Evolutionary conservation across 2,329 filamentous ascomycete genomes (phyloP).

Genomic region (Alternaria sp.): DNA sequence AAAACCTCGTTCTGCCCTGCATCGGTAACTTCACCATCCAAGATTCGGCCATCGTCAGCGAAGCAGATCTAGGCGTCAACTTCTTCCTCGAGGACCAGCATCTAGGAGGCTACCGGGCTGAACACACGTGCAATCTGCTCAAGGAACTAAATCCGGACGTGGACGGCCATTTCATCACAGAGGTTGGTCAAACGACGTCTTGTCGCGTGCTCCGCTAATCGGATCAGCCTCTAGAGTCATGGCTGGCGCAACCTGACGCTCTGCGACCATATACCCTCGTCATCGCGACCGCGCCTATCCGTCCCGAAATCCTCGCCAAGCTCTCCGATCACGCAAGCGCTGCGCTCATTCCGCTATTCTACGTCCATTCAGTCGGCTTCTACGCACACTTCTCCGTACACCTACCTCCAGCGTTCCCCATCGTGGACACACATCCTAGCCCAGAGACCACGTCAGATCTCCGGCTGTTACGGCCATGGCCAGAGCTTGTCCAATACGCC

Average conservation of each 20-base stretch:
- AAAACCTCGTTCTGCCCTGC: constrained; percentile 94
- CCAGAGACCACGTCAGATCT: constrained; percentile 84
- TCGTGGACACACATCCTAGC: constrained; percentile 95
- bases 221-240: constrained; percentile 53
- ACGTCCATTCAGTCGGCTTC: constrained; percentile 89
- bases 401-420: constrained; percentile 80
- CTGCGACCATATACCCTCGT: constrained; percentile 65
- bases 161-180: constrained; percentile 70
- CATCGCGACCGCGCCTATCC: constrained; percentile 66
- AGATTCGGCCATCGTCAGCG: constrained; percentile 77
- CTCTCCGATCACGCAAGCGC: constrained; percentile 60
- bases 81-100: constrained; percentile 89
- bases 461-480: constrained; percentile 84
- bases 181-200: constrained; percentile 51
- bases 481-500: constrained; percentile 74
- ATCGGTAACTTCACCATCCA: constrained; percentile 92
- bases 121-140: constrained; percentile 77
- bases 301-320: constrained; percentile 57
- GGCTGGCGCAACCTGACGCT: constrained; percentile 49
- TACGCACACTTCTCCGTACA: constrained; percentile 86
- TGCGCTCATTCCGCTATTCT: constrained; percentile 75
- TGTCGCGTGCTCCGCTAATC: constrained; percentile 10
- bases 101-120: constrained; percentile 77
- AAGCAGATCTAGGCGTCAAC: constrained; percentile 90
- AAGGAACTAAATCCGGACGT: constrained; percentile 94